Evolutionary conservation across 352 stramenopile species (phyloP).

Genomic region (Pythium scleroteichum): DNA sequence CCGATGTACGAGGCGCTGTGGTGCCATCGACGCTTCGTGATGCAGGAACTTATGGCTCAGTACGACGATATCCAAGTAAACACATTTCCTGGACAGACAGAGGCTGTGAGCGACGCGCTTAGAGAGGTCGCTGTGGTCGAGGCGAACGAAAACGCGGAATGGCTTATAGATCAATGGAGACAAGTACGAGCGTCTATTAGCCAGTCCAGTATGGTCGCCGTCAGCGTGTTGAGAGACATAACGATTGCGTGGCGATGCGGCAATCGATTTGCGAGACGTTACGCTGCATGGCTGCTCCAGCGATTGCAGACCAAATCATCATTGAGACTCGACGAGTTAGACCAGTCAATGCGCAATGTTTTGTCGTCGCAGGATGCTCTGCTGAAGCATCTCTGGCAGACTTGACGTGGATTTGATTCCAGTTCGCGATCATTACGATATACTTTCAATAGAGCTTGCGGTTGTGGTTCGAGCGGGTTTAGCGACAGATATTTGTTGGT

Average conservation of each 20-base stretch:
- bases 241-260: conserved; percentile 42
- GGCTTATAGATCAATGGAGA: conserved; percentile 3
- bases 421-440: no score
- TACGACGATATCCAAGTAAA: neutral
- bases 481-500: neutral
- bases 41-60: conserved; percentile 42
- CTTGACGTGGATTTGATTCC: neutral
- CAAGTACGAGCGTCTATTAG: neutral
- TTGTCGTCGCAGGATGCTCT: conserved; percentile 25
- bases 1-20: conserved; percentile 66
- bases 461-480: no score
- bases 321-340: conserved; percentile 29
- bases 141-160: neutral
- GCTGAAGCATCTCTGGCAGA: conserved; percentile 36
- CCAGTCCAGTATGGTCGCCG: neutral
- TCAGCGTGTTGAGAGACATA: conserved; percentile 34
- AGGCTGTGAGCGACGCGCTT: neutral
- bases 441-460: neutral
- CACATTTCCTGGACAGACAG: neutral
- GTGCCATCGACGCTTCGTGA: conserved; percentile 75
- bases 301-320: neutral
- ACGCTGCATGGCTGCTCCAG: conserved; percentile 42
- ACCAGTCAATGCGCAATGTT: neutral
- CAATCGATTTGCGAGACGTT: conserved; percentile 47
- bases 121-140: neutral